These are phyloP conservation scores for Hypericum androsaemum DNA, from an alignment of 345 rosid species.

Conservation along the genomic window DNA sequence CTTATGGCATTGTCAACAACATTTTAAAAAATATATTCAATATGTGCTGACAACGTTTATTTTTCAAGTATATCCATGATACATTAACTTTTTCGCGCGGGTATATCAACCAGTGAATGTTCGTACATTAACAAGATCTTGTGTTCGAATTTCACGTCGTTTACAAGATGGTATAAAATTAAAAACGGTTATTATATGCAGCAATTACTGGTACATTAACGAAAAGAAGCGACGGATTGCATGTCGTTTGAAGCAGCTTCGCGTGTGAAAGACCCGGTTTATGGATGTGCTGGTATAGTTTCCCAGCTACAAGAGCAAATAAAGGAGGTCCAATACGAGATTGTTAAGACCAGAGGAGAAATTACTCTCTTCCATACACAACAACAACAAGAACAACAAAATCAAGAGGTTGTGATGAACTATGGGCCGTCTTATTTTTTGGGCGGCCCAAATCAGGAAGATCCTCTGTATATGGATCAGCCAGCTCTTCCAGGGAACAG, in stretches of 20 bases:
- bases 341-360: conserved; percentile 3
- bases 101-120: no score
- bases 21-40: no score
- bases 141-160: no score
- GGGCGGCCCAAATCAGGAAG: no score
- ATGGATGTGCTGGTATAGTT: conserved; percentile 16
- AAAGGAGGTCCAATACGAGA: conserved; percentile 5
- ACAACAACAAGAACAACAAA: not conserved
- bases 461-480: no score
- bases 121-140: no score
- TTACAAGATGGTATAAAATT: not conserved
- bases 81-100: no score
- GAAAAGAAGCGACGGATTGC: conserved; percentile 20
- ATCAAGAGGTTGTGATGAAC: not conserved
- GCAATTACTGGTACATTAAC: conserved; percentile 14
- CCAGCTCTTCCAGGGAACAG: no score
- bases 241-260: conserved; percentile 14
- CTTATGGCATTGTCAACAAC: no score
- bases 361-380: conserved; percentile 9
- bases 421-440: no score
- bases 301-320: conserved; percentile 21
- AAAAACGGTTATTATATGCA: not conserved
- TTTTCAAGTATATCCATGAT: no score
- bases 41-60: no score
- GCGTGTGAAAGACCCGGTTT: conserved; percentile 16